Evolutionary conservation across 768 basidiomycete species (phyloP).

Genomic region (Lyophyllum shimeji): DNA sequence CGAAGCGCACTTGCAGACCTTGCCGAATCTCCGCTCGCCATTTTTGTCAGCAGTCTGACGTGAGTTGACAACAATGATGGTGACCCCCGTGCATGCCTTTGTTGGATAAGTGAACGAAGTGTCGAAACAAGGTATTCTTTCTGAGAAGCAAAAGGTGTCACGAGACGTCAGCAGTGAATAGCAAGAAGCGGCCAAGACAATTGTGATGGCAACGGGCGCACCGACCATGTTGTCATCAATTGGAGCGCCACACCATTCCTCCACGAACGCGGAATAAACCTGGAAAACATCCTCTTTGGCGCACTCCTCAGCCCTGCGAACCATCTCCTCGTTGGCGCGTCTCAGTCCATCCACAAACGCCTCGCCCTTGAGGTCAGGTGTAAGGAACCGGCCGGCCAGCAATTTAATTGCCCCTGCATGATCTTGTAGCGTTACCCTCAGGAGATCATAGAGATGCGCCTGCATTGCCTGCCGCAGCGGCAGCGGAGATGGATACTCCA

Average conservation of each 20-base stretch:
- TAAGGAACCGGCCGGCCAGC: conserved; percentile 32
- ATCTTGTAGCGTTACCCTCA: conserved; percentile 29
- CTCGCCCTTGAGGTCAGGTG: conserved; percentile 27
- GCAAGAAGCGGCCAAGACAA: conserved; percentile 1
- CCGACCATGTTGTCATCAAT: conserved; percentile 50
- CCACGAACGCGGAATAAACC: conserved; percentile 52
- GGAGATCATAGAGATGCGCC: conserved; percentile 37
- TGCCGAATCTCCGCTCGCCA: conserved; percentile 5
- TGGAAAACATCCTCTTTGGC: conserved; percentile 26
- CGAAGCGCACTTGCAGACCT: conserved; percentile 34
- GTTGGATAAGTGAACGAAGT: conserved; percentile 33
- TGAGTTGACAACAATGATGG: conserved; percentile 31
- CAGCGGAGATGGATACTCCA: conserved; percentile 34
- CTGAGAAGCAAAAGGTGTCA: conserved; percentile 36
- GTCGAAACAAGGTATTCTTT: conserved; percentile 53
- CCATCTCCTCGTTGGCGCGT: conserved; percentile 39
- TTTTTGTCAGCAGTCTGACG: conserved; percentile 26
- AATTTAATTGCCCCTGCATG: conserved; percentile 37
- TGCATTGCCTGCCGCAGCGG: conserved; percentile 35
- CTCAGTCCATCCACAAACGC: conserved; percentile 38
- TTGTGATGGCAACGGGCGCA: conserved; percentile 22
- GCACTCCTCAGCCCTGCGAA: conserved; percentile 20
- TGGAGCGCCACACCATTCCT: conserved; percentile 45
- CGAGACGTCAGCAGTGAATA: conserved; percentile 45
- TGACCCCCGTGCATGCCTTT: conserved; percentile 19